Conservation (phyloP, 2,329 filamentous ascomycete genomes). For the Calonectria multiphialidica region DNA sequence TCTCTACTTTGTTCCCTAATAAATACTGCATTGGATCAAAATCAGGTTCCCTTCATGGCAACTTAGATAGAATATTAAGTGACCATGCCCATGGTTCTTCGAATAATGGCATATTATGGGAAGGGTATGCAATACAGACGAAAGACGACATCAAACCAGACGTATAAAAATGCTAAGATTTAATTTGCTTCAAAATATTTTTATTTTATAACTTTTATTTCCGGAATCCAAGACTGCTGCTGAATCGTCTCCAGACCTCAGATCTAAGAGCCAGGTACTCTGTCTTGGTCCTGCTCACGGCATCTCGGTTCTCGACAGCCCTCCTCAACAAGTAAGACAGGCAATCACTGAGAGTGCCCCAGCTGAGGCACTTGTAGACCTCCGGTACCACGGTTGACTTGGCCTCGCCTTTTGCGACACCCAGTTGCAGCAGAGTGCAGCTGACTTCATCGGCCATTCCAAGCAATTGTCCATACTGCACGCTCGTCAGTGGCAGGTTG, state of each 20-base stretch:
- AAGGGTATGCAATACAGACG: too few species aligned
- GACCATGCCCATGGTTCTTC: too few species aligned
- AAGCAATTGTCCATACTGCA: slow-evolving; percentile 12
- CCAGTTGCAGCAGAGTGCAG: slow-evolving; percentile 6
- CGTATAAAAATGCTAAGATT: too few species aligned
- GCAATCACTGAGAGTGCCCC: slow-evolving; percentile 5
- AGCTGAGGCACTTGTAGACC: slow-evolving; percentile 13
- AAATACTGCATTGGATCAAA: too few species aligned
- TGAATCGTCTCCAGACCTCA: slow-evolving; percentile 9
- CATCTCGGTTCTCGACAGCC: slow-evolving; percentile 9
- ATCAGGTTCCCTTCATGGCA: too few species aligned
- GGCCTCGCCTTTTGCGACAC: neutral
- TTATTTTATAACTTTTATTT: neutral
- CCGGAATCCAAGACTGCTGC: neutral
- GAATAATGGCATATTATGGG: too few species aligned
- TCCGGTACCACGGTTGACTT: neutral
- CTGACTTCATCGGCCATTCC: slow-evolving; percentile 20
- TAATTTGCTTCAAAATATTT: neutral
- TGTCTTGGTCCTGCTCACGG: slow-evolving; percentile 8
- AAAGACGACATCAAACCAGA: too few species aligned
- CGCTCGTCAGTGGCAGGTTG: neutral
- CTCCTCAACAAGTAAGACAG: slow-evolving; percentile 3
- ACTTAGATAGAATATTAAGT: too few species aligned
- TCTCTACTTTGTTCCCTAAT: neutral
- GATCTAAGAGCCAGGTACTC: slow-evolving; percentile 10